Conservation (phyloP, 2,329 filamentous ascomycete species). For the Nakataea oryzae region DNA sequence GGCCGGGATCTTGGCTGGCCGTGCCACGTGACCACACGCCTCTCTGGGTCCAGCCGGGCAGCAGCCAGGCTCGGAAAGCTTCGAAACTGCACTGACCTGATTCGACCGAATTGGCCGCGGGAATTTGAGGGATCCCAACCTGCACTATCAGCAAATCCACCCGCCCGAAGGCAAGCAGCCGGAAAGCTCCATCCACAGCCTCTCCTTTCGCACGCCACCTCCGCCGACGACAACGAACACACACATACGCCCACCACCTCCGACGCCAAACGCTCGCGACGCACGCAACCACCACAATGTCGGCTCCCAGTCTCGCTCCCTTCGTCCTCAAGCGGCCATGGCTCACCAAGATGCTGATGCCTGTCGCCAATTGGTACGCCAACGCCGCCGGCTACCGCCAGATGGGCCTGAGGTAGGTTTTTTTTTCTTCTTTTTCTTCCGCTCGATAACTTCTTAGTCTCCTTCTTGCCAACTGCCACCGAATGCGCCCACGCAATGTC, state of each 20-base stretch:
- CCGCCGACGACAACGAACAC: not conserved
- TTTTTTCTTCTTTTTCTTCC: not conserved
- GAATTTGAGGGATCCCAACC: conserved; percentile 4
- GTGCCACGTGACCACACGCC: conserved; percentile 2
- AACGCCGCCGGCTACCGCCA: conserved; percentile 53
- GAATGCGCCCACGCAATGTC: not conserved
- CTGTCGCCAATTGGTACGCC: conserved; percentile 79
- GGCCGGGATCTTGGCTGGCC: not conserved
- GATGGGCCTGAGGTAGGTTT: conserved; percentile 4
- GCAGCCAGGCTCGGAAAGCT: not conserved
- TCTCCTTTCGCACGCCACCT: not conserved
- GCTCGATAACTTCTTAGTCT: not conserved
- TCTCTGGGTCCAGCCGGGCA: not conserved
- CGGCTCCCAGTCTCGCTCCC: conserved; percentile 60
- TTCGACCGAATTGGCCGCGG: conserved; percentile 3
- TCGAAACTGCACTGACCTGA: conserved; percentile 4
- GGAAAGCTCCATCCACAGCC: not conserved
- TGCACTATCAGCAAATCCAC: not conserved
- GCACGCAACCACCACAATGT: conserved; percentile 32
- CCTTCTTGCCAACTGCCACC: not conserved
- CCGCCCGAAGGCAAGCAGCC: not conserved
- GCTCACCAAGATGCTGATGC: conserved; percentile 69
- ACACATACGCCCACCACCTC: no score
- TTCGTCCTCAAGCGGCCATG: conserved; percentile 78
- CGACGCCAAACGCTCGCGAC: not conserved